phyloP scores from a whole-genome alignment of 352 stramenopile genomes.

The Phytophthora foliorum region DNA sequence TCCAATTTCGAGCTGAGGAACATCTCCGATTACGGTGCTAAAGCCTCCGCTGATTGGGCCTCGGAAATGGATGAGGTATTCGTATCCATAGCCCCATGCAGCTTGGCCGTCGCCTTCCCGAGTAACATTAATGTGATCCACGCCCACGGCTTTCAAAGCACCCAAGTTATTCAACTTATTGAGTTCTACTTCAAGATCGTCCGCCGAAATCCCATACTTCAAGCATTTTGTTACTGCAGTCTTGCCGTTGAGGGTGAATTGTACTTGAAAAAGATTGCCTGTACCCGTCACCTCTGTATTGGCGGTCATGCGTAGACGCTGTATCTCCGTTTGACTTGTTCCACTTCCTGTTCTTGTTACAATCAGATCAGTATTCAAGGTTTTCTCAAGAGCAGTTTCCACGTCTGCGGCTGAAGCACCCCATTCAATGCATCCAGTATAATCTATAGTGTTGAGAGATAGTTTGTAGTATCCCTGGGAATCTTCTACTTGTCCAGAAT shows the following conservation, averaged over 20 bases:
- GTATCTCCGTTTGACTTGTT: slow-evolving; percentile 70
- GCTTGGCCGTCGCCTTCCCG: slow-evolving; percentile 70
- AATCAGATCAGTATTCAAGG: slow-evolving; percentile 51
- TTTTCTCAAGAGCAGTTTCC: slow-evolving; percentile 30
- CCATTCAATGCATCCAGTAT: slow-evolving; percentile 64
- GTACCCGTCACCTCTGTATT: slow-evolving; percentile 66
- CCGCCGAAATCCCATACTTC: slow-evolving; percentile 73
- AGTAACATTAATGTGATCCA: slow-evolving; percentile 75
- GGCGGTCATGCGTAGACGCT: slow-evolving; percentile 75
- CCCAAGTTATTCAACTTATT: slow-evolving; percentile 67
- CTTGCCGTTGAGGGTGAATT: slow-evolving; percentile 65
- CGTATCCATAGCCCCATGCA: slow-evolving; percentile 79
- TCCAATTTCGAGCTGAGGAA: slow-evolving; percentile 57
- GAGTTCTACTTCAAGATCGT: slow-evolving; percentile 64
- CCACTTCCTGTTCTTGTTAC: slow-evolving; percentile 70
- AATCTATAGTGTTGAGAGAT: slow-evolving; percentile 27
- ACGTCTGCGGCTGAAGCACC: slow-evolving; percentile 58
- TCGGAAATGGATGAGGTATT: slow-evolving; percentile 76
- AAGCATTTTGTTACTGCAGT: slow-evolving; percentile 72
- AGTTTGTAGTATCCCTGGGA: slow-evolving; percentile 68
- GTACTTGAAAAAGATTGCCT: slow-evolving; percentile 65
- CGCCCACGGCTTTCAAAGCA: slow-evolving; percentile 2
- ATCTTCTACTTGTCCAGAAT: slow-evolving; percentile 78
- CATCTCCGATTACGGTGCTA: slow-evolving; percentile 69
- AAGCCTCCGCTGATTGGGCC: slow-evolving; percentile 64